phyloP scores from a whole-genome alignment of 768 basidiomycete species.

The Clitopilus passeckerianus region DNA sequence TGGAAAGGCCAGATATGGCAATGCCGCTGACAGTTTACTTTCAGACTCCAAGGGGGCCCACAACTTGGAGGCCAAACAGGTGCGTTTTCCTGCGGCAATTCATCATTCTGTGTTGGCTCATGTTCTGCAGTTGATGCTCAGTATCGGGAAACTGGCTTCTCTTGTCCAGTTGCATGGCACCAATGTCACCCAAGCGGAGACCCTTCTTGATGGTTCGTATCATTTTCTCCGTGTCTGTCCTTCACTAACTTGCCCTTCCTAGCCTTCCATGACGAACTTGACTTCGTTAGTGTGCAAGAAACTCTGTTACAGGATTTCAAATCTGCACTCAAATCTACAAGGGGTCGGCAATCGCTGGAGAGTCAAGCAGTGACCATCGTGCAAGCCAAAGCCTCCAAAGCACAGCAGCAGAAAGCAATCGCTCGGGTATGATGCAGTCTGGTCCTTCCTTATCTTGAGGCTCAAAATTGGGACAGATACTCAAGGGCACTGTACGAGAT shows the following conservation, averaged over 20 bases:
- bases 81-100: slow-evolving; percentile 32
- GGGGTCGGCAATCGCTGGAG: slow-evolving; percentile 62
- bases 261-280: slow-evolving; percentile 86
- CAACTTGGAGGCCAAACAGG: slow-evolving; percentile 73
- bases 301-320: slow-evolving; percentile 61
- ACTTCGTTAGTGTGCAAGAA: slow-evolving; percentile 84
- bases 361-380: slow-evolving; percentile 62
- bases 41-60: slow-evolving; percentile 51
- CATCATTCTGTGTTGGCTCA: background rate
- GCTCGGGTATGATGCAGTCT: slow-evolving; percentile 32
- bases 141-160: slow-evolving; percentile 83
- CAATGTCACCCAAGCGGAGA: slow-evolving; percentile 39
- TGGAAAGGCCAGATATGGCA: slow-evolving; percentile 57
- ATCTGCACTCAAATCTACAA: slow-evolving; percentile 37
- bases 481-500: slow-evolving; percentile 62
- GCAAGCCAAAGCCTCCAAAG: slow-evolving; percentile 43
- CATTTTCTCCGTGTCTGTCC: background rate
- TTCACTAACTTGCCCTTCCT: background rate
- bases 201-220: slow-evolving; percentile 49
- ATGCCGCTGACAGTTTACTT: slow-evolving; percentile 61
- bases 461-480: slow-evolving; percentile 38
- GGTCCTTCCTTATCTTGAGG: background rate
- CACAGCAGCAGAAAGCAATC: slow-evolving; percentile 47
- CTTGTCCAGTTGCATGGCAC: slow-evolving; percentile 73
- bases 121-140: slow-evolving; percentile 70